Evolutionary conservation across 352 stramenopile species (phyloP).

Genomic region (Phytophthora boehmeriae): DNA sequence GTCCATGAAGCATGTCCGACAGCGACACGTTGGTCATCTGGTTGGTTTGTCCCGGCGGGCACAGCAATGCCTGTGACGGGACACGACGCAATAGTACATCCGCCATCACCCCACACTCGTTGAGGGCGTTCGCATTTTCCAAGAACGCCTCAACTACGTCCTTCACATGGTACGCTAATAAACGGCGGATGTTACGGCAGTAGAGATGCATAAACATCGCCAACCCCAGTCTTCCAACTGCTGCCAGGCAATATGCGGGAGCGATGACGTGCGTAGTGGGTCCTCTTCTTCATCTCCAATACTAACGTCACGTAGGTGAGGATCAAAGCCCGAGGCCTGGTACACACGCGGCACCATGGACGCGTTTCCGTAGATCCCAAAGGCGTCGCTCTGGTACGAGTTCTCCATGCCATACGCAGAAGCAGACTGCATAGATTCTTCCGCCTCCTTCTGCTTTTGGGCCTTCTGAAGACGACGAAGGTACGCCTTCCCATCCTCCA

Average conservation of each 20-base stretch:
- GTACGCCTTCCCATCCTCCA: slow-evolving; percentile 79
- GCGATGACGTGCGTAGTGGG: slow-evolving; percentile 72
- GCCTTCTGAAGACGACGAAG: slow-evolving; percentile 64
- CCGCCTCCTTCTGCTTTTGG: slow-evolving; percentile 56
- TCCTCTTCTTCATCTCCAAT: slow-evolving; percentile 71
- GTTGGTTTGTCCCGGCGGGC: slow-evolving; percentile 68
- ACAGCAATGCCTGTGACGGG: slow-evolving; percentile 76
- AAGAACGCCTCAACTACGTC: slow-evolving; percentile 84
- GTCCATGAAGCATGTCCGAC: slow-evolving; percentile 69
- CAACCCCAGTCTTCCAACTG: slow-evolving; percentile 80
- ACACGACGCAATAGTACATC: slow-evolving; percentile 78
- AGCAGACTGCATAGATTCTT: slow-evolving; percentile 54
- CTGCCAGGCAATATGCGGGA: slow-evolving; percentile 74
- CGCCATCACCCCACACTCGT: slow-evolving; percentile 78
- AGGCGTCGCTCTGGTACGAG: slow-evolving; percentile 59
- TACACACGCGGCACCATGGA: slow-evolving; percentile 80
- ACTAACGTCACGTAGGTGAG: slow-evolving; percentile 61
- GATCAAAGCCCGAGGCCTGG: slow-evolving; percentile 84
- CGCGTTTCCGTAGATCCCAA: slow-evolving; percentile 73
- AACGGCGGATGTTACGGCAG: slow-evolving; percentile 78
- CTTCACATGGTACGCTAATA: slow-evolving; percentile 86
- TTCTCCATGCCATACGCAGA: slow-evolving; percentile 51
- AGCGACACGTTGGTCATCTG: slow-evolving; percentile 88
- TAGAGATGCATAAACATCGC: slow-evolving; percentile 90
- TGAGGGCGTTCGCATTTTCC: slow-evolving; percentile 81